These are phyloP conservation scores for Neurospora sp. DNA, from an alignment of 495 filamentous ascomycete species.

Conservation along the genomic window DNA sequence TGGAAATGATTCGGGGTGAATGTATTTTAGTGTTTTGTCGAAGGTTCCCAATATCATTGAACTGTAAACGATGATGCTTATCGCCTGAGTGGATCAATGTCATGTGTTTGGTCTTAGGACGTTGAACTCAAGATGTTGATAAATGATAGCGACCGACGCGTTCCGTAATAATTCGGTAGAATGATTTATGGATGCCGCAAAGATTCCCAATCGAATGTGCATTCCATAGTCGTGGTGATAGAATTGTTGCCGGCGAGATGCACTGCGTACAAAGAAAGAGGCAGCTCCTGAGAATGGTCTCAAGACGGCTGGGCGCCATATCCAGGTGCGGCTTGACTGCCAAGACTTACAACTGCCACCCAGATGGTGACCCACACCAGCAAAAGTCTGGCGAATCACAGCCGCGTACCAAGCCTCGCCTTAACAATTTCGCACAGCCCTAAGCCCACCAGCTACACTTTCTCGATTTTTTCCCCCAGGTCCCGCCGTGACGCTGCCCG, in stretches of 20 bases:
- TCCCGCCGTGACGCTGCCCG: constrained; percentile 26
- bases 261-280: neutral
- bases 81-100: neutral
- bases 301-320: neutral
- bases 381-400: neutral
- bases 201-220: neutral
- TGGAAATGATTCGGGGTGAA: neutral
- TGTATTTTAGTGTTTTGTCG: neutral
- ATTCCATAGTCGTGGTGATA: neutral
- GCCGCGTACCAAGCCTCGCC: neutral
- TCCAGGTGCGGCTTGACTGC: neutral
- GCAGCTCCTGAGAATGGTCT: neutral
- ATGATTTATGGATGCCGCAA: neutral
- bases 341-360: neutral
- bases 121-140: neutral
- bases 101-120: neutral
- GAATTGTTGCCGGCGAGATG: neutral
- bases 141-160: neutral
- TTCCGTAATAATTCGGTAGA: neutral
- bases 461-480: constrained; percentile 30
- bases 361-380: neutral
- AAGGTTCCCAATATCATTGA: neutral
- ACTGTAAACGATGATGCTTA: neutral
- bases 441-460: constrained; percentile 25
- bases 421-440: constrained; percentile 26